These are phyloP conservation scores for Rhinocladiella mackenziei DNA, from an alignment of 2,329 filamentous ascomycete species.

Conservation along the genomic window DNA sequence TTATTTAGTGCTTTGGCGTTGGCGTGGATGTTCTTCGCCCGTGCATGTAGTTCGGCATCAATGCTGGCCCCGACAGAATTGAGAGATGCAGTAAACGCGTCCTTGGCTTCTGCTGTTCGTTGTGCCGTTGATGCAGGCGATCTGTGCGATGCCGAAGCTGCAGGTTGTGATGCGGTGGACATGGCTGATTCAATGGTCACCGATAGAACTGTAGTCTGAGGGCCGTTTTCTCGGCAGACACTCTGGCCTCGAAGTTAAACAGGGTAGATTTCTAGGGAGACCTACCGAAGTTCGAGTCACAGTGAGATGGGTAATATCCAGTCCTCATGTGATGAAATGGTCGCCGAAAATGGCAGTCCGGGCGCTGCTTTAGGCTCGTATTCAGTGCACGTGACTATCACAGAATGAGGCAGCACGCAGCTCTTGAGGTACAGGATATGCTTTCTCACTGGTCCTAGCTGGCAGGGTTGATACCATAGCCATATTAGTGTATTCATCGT, in stretches of 20 bases:
- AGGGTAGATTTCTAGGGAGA: neutral
- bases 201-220: too few species aligned
- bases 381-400: too few species aligned
- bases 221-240: neutral
- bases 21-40: slow-evolving; percentile 53
- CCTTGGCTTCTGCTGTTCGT: slow-evolving; percentile 41
- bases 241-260: too few species aligned
- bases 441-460: too few species aligned
- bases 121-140: slow-evolving; percentile 28
- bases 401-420: too few species aligned
- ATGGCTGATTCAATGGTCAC: slow-evolving; percentile 1
- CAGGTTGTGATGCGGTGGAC: slow-evolving; percentile 14
- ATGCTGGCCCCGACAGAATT: slow-evolving; percentile 45
- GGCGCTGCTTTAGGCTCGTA: too few species aligned
- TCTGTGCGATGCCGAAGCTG: slow-evolving; percentile 10
- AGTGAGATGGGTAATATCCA: too few species aligned
- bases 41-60: slow-evolving; percentile 51
- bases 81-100: slow-evolving; percentile 45
- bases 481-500: too few species aligned
- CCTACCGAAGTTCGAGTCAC: neutral
- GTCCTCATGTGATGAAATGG: too few species aligned
- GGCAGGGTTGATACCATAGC: too few species aligned
- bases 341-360: too few species aligned
- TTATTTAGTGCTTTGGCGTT: slow-evolving; percentile 52
- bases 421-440: too few species aligned